phyloP scores from a whole-genome alignment of 345 rosid species.

The Physaria fendleri region DNA sequence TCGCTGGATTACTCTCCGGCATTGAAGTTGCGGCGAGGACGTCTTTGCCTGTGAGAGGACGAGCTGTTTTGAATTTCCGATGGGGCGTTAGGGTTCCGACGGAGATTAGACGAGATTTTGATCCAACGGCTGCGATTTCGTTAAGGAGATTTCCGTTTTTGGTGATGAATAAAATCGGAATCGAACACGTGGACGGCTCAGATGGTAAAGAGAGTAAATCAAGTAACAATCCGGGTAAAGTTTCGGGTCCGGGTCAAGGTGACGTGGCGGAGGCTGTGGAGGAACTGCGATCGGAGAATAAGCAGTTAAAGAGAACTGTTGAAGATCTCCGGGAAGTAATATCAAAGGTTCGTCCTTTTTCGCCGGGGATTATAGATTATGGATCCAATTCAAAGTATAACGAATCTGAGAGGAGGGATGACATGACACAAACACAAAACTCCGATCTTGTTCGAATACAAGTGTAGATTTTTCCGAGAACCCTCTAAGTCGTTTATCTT shows the following conservation, averaged over 20 bases:
- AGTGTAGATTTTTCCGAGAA: no score
- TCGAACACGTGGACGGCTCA: constrained; percentile 58
- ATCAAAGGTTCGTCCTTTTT: constrained; percentile 14
- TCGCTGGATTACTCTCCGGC: constrained; percentile 47
- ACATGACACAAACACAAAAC: no score
- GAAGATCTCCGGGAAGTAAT: constrained; percentile 68
- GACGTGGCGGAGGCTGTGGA: constrained; percentile 60
- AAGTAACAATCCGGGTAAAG: constrained; percentile 8
- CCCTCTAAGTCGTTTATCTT: no score
- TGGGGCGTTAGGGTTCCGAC: constrained; percentile 94
- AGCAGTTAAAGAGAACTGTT: constrained; percentile 50
- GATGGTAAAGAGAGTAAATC: constrained; percentile 22
- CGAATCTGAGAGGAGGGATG: constrained; percentile 42
- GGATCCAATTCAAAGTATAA: constrained; percentile 35
- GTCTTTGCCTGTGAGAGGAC: constrained; percentile 54
- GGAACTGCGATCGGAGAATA: constrained; percentile 59
- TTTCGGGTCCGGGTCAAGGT: constrained; percentile 11
- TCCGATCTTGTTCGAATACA: no score
- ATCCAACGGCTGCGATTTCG: constrained; percentile 43
- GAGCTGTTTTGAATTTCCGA: constrained; percentile 61
- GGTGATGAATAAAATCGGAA: constrained; percentile 82
- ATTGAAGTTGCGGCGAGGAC: constrained; percentile 75
- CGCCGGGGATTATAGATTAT: constrained; percentile 26
- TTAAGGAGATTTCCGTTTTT: constrained; percentile 59
- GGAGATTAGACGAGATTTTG: constrained; percentile 37